Percentiles rank a stretch among this genome's conserved stretches.
Conservation (phyloP, 371 early-diverging fungal species). For the Funneliformis caledonium region DNA sequence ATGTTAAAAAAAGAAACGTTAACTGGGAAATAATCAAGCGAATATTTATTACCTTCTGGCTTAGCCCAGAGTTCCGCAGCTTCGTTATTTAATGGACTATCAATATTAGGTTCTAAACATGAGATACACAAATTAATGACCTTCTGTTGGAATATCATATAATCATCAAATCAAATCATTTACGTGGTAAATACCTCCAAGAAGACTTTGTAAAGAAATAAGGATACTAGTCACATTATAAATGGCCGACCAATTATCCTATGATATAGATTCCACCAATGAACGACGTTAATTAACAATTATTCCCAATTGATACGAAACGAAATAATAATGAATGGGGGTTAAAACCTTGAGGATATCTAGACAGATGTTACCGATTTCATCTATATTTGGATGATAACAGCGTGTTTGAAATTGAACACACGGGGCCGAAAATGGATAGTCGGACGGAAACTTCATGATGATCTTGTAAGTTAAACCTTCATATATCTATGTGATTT, state of each 20-base stretch:
- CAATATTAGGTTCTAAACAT: conserved; percentile 64
- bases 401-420: conserved; percentile 63
- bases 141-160: not conserved
- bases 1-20: not conserved
- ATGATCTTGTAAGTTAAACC: conserved; percentile 65
- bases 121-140: conserved; percentile 21
- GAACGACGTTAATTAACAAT: not conserved
- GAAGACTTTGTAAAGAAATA: conserved; percentile 64
- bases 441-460: conserved; percentile 63
- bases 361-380: conserved; percentile 66
- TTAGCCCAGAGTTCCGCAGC: conserved; percentile 67
- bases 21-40: not conserved
- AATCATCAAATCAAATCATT: conserved; percentile 5
- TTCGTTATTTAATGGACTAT: conserved; percentile 64
- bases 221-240: conserved; percentile 73
- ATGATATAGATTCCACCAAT: not conserved
- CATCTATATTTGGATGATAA: conserved; percentile 76
- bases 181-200: conserved; percentile 53
- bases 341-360: conserved; percentile 65
- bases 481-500: conserved; percentile 50
- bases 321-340: conserved; percentile 7
- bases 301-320: not conserved
- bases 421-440: conserved; percentile 66
- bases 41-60: conserved; percentile 41
- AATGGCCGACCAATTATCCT: conserved; percentile 76